Conservation (phyloP, 441 rosid species). For the Kokia cookei region DNA sequence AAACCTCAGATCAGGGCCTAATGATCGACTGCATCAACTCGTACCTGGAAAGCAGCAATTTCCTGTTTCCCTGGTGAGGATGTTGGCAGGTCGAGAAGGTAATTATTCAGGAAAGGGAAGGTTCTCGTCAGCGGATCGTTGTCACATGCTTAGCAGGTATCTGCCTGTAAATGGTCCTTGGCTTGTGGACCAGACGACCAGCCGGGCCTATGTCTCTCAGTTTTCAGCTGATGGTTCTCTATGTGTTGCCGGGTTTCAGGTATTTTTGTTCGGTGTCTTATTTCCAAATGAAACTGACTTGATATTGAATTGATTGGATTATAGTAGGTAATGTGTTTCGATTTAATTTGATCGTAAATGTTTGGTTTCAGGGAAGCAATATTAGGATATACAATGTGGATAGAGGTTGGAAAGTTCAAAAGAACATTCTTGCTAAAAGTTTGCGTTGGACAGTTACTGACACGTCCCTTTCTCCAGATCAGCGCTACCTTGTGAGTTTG, state of each 20-base stretch:
- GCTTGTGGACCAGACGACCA: conserved; percentile 44
- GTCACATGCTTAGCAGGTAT: conserved; percentile 56
- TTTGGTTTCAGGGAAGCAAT: conserved; percentile 53
- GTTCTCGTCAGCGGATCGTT: conserved; percentile 49
- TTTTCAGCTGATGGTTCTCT: conserved; percentile 70
- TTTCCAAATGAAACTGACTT: neutral
- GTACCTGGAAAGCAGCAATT: conserved; percentile 26
- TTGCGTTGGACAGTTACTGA: conserved; percentile 87
- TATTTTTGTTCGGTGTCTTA: neutral
- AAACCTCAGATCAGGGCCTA: conserved; percentile 36
- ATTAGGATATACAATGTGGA: conserved; percentile 79
- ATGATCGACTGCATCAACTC: conserved; percentile 28
- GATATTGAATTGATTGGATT: neutral
- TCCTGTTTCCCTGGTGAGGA: conserved; percentile 46
- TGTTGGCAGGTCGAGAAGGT: conserved; percentile 58
- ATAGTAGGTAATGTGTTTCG: neutral
- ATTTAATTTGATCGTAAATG: neutral
- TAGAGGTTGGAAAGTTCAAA: conserved; percentile 70
- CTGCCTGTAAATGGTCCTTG: conserved; percentile 63
- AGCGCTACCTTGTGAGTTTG: conserved; percentile 54
- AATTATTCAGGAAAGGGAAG: conserved; percentile 59
- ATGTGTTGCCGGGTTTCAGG: conserved; percentile 37
- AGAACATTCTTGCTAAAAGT: conserved; percentile 61
- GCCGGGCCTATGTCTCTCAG: conserved; percentile 66
- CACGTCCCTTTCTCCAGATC: conserved; percentile 83